Percentiles rank a stretch among this genome's conserved stretches.
These are phyloP conservation scores for Rhodocollybia butyracea DNA, from an alignment of 768 basidiomycete genomes.

Conservation along the genomic window DNA sequence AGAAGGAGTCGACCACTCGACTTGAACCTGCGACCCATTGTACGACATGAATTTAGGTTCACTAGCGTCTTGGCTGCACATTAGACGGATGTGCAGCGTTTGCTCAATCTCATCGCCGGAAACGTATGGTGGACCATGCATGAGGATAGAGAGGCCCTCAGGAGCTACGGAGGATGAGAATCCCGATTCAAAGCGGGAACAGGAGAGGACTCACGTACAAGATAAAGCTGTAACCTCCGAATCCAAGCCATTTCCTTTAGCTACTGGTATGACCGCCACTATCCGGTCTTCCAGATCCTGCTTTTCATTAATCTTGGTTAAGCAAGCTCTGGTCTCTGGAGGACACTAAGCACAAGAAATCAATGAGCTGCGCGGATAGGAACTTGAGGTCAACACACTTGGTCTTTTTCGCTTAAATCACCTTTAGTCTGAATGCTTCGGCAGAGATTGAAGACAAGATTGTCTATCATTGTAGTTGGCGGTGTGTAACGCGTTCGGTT, in stretches of 20 bases:
- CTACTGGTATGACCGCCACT: conserved; percentile 74
- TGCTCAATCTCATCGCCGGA: conserved; percentile 47
- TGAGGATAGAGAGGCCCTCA: conserved; percentile 50
- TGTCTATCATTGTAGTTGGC: conserved; percentile 60
- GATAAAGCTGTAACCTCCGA: conserved; percentile 25
- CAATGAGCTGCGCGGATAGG: background rate
- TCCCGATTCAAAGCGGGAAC: conserved; percentile 8
- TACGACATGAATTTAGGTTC: conserved; percentile 59
- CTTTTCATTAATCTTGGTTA: conserved; percentile 66
- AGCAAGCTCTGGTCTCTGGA: conserved; percentile 67
- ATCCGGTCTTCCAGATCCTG: conserved; percentile 52
- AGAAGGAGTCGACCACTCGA: conserved; percentile 62
- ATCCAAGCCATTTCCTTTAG: conserved; percentile 34
- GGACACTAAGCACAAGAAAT: conserved; percentile 49
- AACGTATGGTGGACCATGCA: conserved; percentile 60
- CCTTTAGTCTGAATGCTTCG: conserved; percentile 47
- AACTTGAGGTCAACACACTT: conserved; percentile 45
- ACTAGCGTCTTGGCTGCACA: conserved; percentile 45
- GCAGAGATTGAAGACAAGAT: conserved; percentile 67
- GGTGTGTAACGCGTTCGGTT: conserved; percentile 54
- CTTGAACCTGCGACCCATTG: conserved; percentile 45
- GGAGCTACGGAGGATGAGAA: conserved; percentile 34
- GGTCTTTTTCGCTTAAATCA: conserved; percentile 53
- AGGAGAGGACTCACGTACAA: conserved; percentile 34
- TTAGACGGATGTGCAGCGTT: conserved; percentile 55